Evolutionary conservation across 352 stramenopile species (phyloP).

Genomic region (Globisporangium splendens): DNA sequence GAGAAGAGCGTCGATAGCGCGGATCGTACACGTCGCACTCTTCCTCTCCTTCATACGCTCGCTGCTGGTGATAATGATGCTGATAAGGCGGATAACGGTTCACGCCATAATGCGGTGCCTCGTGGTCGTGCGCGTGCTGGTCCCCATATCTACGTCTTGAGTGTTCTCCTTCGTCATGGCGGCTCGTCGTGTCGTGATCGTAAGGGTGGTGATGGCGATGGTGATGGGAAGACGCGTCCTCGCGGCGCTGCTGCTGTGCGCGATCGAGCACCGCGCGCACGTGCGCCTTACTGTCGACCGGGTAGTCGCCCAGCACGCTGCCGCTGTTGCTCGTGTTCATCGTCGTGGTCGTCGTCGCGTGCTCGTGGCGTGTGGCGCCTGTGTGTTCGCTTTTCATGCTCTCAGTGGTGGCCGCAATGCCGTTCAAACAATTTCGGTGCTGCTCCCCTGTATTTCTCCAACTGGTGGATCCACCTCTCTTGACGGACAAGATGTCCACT

Average conservation of each 20-base stretch:
- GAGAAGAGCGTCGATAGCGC: not conserved
- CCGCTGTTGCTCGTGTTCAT: not conserved
- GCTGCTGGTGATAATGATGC: not conserved
- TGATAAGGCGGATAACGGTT: not conserved
- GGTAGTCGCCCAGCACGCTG: conserved; percentile 6
- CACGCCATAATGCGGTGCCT: not conserved
- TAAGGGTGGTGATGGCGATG: conserved; percentile 12
- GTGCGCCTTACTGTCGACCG: conserved; percentile 18
- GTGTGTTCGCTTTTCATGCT: conserved; percentile 2
- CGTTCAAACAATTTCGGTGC: no score
- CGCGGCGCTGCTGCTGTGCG: conserved; percentile 23
- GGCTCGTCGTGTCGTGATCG: not conserved
- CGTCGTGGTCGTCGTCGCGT: not conserved
- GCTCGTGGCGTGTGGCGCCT: not conserved
- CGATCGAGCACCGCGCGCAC: conserved; percentile 41
- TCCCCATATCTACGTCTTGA: not conserved
- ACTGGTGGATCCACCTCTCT: no score
- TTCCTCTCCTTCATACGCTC: not conserved
- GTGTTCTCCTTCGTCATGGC: not conserved
- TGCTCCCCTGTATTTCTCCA: no score
- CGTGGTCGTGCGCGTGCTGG: not conserved
- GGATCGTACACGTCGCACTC: not conserved
- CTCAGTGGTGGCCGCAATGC: no score
- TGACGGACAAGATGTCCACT: no score
- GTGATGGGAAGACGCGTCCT: conserved; percentile 6